Percentiles rank a stretch among this genome's conserved stretches.
phyloP scores from a whole-genome alignment of 345 rosid species.

The Mercurialis annua region DNA sequence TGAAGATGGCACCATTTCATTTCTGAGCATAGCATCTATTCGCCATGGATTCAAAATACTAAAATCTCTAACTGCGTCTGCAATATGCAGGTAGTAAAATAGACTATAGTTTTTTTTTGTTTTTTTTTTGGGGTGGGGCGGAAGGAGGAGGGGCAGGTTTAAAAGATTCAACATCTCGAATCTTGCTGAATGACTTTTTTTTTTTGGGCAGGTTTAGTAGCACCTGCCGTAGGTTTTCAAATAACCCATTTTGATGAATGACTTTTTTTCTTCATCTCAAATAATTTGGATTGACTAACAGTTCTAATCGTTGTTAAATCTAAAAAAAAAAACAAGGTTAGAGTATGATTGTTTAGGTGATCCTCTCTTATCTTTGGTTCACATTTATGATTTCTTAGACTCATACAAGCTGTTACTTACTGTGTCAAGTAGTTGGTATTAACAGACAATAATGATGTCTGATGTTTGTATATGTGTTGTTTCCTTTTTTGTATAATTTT shows the following conservation, averaged over 20 bases:
- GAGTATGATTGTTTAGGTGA: too few relatives aligned
- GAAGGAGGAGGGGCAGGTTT: not conserved
- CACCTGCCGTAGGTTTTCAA: not conserved
- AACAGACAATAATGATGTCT: not conserved
- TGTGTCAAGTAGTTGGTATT: not conserved
- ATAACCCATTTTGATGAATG: not conserved
- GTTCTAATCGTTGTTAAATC: not conserved
- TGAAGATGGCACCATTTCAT: constrained; percentile 90
- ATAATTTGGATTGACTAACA: not conserved
- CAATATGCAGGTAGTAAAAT: constrained; percentile 55
- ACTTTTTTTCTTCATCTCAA: not conserved
- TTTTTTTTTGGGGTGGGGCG: not conserved
- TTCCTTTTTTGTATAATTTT: not conserved
- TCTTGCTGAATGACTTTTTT: not conserved
- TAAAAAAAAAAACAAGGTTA: too few relatives aligned
- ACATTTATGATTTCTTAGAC: not conserved
- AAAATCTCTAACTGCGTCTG: constrained; percentile 61
- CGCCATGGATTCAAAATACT: constrained; percentile 74
- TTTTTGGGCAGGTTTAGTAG: not conserved
- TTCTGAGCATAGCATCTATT: constrained; percentile 81
- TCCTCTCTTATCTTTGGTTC: not conserved
- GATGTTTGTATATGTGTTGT: not conserved
- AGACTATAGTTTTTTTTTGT: not conserved
- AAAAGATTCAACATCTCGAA: too few relatives aligned
- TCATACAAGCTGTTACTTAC: not conserved